These are phyloP conservation scores for Sporothrix sp. DNA, from an alignment of 2,329 filamentous ascomycete genomes.

Conservation along the genomic window DNA sequence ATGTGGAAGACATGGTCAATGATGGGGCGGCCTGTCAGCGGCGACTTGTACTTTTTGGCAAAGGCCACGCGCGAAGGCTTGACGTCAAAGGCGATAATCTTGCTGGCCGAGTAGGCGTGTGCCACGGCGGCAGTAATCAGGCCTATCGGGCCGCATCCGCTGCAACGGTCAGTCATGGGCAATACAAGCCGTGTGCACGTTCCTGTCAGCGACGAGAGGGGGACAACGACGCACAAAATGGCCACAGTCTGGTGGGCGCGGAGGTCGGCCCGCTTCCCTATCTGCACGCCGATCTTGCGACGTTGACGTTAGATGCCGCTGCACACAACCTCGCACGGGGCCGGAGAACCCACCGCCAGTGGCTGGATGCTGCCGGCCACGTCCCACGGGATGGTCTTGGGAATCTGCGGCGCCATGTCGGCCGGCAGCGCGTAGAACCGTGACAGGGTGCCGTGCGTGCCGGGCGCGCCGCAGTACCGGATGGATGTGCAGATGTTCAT, in stretches of 20 bases:
- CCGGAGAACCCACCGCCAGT: constrained; percentile 43
- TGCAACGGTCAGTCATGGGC: background rate
- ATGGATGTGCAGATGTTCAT: constrained; percentile 92
- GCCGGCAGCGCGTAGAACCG: constrained; percentile 74
- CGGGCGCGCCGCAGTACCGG: constrained; percentile 84
- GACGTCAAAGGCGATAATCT: constrained; percentile 81
- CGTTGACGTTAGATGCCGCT: too few relatives aligned
- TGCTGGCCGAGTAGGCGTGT: constrained; percentile 68
- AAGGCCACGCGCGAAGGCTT: constrained; percentile 70
- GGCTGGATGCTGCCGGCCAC: constrained; percentile 88
- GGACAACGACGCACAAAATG: constrained; percentile 46
- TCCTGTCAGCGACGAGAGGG: too few relatives aligned
- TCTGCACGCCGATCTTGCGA: constrained; percentile 70
- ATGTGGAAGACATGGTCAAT: constrained; percentile 64
- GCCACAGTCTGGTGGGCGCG: constrained; percentile 66
- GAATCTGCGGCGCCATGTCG: constrained; percentile 89
- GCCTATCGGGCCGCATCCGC: constrained; percentile 74
- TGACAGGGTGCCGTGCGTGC: constrained; percentile 77
- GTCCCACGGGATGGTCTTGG: constrained; percentile 62
- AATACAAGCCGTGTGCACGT: too few relatives aligned
- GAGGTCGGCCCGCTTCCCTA: constrained; percentile 56
- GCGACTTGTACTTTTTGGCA: constrained; percentile 45
- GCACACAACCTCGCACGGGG: background rate
- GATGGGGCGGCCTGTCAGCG: constrained; percentile 32
- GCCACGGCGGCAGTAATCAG: constrained; percentile 80